Evolutionary conservation across 2,329 filamentous ascomycete genomes (phyloP).

Genomic region (Aspergillus thermomutatus): DNA sequence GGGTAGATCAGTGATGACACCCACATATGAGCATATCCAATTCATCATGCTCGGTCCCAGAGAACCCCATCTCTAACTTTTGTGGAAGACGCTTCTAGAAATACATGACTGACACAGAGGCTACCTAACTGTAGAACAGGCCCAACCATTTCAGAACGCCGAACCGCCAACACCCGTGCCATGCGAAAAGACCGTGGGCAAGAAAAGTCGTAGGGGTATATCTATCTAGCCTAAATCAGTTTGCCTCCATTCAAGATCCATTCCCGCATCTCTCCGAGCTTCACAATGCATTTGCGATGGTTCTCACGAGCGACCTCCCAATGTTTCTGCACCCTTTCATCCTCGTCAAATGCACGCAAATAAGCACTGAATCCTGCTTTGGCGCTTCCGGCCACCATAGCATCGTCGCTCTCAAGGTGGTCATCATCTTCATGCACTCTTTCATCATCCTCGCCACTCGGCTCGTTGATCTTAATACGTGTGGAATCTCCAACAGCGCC

Average conservation of each 20-base stretch:
- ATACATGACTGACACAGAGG: not conserved
- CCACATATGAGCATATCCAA: not conserved
- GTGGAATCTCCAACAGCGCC: constrained; percentile 49
- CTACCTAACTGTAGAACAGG: not conserved
- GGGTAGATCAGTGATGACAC: too few species aligned
- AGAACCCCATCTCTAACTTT: not conserved
- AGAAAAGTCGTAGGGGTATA: not conserved
- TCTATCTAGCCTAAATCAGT: constrained; percentile 13
- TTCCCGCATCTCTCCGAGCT: constrained; percentile 39
- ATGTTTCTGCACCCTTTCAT: constrained; percentile 43
- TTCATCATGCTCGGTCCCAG: not conserved
- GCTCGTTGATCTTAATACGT: constrained; percentile 27
- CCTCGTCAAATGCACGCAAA: constrained; percentile 44
- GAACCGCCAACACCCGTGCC: not conserved
- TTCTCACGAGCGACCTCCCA: constrained; percentile 48
- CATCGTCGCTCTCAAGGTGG: constrained; percentile 26
- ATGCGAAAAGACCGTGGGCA: constrained; percentile 1
- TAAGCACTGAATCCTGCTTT: constrained; percentile 46
- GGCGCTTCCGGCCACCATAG: constrained; percentile 25
- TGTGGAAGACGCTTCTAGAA: not conserved
- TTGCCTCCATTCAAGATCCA: constrained; percentile 36
- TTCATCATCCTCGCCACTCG: constrained; percentile 20
- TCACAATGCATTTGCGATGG: constrained; percentile 42
- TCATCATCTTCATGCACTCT: constrained; percentile 15
- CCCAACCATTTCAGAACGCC: not conserved